A percentile compares a stretch with the other conserved stretches of the same genome.
Conservation (phyloP, 768 basidiomycete species). For the Leccinum fibrillosum region DNA sequence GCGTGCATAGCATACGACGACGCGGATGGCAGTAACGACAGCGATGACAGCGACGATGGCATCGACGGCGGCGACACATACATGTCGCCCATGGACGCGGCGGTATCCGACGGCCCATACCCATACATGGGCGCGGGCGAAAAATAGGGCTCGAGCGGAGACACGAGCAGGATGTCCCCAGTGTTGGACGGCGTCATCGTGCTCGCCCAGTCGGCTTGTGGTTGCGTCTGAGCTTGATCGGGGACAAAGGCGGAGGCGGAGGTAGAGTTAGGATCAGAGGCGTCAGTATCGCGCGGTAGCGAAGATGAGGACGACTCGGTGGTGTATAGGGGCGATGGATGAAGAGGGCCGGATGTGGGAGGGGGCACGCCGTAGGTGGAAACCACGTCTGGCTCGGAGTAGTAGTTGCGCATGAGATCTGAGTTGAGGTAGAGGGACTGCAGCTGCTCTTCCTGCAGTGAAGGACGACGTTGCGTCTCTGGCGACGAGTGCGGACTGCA, state of each 20-base stretch:
- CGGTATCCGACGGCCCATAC: slow-evolving; percentile 18
- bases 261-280: background rate
- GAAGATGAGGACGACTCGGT: slow-evolving; percentile 6
- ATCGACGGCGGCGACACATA: background rate
- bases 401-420: slow-evolving; percentile 23
- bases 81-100: slow-evolving; percentile 17
- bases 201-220: slow-evolving; percentile 9
- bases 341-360: slow-evolving; percentile 6
- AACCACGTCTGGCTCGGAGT: slow-evolving; percentile 10
- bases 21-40: background rate
- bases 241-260: slow-evolving; percentile 9
- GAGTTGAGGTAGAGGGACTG: slow-evolving; percentile 22
- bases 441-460: slow-evolving; percentile 22
- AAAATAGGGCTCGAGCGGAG: slow-evolving; percentile 16
- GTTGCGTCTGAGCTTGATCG: background rate
- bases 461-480: slow-evolving; percentile 9
- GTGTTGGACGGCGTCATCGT: slow-evolving; percentile 1
- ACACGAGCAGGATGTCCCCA: slow-evolving; percentile 13
- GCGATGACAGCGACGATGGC: background rate
- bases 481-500: slow-evolving; percentile 12
- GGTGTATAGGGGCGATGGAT: slow-evolving; percentile 19
- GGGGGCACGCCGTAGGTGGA: slow-evolving; percentile 7
- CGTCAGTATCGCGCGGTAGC: slow-evolving; percentile 6
- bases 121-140: slow-evolving; percentile 12
- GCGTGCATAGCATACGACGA: slow-evolving; percentile 16